These are phyloP conservation scores for Lipomyces yamanashiensis DNA, from an alignment of 805 yeast genomes.

Conservation along the genomic window DNA sequence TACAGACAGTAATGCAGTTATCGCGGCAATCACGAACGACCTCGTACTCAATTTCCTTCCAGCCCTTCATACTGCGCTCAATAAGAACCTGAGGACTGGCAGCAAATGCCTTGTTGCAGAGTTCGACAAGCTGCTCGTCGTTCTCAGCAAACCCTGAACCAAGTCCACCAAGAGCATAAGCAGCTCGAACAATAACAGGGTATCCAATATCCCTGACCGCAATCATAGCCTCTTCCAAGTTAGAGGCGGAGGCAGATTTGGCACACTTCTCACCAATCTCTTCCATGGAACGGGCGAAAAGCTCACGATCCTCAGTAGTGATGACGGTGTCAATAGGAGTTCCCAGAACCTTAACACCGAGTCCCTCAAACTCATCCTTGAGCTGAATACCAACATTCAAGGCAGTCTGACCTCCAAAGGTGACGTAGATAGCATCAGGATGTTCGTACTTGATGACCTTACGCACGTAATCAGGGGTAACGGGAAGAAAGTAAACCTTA, in stretches of 20 bases:
- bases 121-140: slow-evolving; percentile 75
- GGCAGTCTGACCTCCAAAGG: slow-evolving; percentile 99
- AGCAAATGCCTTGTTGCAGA: slow-evolving; percentile 91
- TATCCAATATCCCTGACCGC: slow-evolving; percentile 88
- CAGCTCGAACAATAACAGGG: slow-evolving; percentile 97
- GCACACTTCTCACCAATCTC: slow-evolving; percentile 97
- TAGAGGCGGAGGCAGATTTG: slow-evolving; percentile 80
- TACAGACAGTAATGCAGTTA: slow-evolving; percentile 98
- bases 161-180: slow-evolving; percentile 95
- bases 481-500: slow-evolving; percentile 97
- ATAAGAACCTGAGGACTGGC: slow-evolving; percentile 94
- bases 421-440: slow-evolving; percentile 95
- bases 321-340: slow-evolving; percentile 94
- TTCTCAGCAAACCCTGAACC: slow-evolving; percentile 98
- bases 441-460: slow-evolving; percentile 93
- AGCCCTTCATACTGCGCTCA: slow-evolving; percentile 96
- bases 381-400: slow-evolving; percentile 92
- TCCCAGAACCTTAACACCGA: slow-evolving; percentile 95
- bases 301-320: slow-evolving; percentile 97
- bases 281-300: slow-evolving; percentile 92
- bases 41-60: slow-evolving; percentile 99
- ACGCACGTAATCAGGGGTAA: slow-evolving; percentile 92
- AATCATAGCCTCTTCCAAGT: slow-evolving; percentile 76
- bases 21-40: slow-evolving; percentile 97
- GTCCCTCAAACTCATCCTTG: slow-evolving; percentile 89